phyloP scores from a whole-genome alignment of 345 rosid species.

The Rhodamnia rubescens region DNA sequence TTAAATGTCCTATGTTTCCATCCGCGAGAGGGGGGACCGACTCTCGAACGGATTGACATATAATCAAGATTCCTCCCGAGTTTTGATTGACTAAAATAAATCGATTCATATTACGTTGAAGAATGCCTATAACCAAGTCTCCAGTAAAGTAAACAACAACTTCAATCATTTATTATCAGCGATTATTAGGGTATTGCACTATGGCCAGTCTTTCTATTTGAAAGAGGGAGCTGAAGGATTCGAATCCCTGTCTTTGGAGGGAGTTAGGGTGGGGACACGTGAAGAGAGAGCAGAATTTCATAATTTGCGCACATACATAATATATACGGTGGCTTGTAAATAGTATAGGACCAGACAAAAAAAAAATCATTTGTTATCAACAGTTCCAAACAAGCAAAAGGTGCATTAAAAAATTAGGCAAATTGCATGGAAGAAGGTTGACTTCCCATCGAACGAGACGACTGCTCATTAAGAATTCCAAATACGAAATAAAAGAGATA shows the following conservation, averaged over 20 bases:
- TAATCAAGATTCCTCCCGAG: background rate
- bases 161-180: background rate
- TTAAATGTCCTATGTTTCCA: background rate
- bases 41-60: background rate
- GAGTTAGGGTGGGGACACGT: too few species aligned
- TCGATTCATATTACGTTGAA: background rate
- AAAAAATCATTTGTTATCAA: background rate
- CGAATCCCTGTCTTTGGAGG: too few species aligned
- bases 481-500: too few species aligned
- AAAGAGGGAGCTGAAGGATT: too few species aligned
- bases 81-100: background rate
- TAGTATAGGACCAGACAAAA: too few species aligned
- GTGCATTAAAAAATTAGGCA: background rate
- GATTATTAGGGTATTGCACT: too few species aligned
- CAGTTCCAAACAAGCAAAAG: background rate
- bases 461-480: background rate
- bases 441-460: background rate
- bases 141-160: background rate
- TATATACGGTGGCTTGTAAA: too few species aligned
- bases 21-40: background rate
- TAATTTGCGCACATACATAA: too few species aligned
- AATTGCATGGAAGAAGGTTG: background rate
- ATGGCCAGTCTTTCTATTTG: too few species aligned
- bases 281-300: too few species aligned
- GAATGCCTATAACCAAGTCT: background rate